Conservation (phyloP, 2,329 filamentous ascomycete genomes). For the Phoma sp. region DNA sequence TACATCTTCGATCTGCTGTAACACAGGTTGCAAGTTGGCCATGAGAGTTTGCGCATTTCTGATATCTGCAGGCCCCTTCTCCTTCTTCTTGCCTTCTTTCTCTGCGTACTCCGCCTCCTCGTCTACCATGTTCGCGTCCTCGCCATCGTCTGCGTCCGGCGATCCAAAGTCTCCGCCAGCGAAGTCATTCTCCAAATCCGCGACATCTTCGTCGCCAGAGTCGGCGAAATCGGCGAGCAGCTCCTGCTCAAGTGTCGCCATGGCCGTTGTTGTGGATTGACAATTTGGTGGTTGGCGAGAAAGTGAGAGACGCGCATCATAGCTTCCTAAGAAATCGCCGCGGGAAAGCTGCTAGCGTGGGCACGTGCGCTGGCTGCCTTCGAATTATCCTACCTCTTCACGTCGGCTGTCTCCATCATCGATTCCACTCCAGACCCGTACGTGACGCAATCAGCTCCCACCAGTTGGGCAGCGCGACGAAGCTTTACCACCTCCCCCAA, state of each 20-base stretch:
- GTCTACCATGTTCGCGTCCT: slow-evolving; percentile 66
- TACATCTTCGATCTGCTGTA: slow-evolving; percentile 63
- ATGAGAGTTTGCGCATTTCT: slow-evolving; percentile 80
- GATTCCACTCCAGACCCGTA: not conserved
- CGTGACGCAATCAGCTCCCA: slow-evolving; percentile 5
- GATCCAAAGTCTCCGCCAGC: slow-evolving; percentile 40
- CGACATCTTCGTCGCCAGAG: slow-evolving; percentile 65
- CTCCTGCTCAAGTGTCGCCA: slow-evolving; percentile 93
- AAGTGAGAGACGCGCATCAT: slow-evolving; percentile 14
- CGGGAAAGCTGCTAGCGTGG: slow-evolving; percentile 16
- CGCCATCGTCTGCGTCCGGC: slow-evolving; percentile 57
- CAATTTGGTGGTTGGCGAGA: slow-evolving; percentile 3
- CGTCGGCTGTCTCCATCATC: not conserved
- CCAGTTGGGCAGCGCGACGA: slow-evolving; percentile 5
- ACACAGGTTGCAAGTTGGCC: slow-evolving; percentile 78
- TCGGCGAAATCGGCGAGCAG: slow-evolving; percentile 91
- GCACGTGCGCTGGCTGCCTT: slow-evolving; percentile 14
- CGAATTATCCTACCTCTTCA: slow-evolving; percentile 10
- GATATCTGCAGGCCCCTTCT: slow-evolving; percentile 72
- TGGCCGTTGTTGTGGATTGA: slow-evolving; percentile 19
- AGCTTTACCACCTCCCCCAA: not conserved
- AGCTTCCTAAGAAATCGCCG: slow-evolving; percentile 18
- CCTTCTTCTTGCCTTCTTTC: slow-evolving; percentile 68
- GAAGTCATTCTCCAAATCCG: slow-evolving; percentile 44
- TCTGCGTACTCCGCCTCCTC: slow-evolving; percentile 63